Evolutionary conservation across 2,329 filamentous ascomycete genomes (phyloP).

Genomic region (Xylaria hypoxylon): DNA sequence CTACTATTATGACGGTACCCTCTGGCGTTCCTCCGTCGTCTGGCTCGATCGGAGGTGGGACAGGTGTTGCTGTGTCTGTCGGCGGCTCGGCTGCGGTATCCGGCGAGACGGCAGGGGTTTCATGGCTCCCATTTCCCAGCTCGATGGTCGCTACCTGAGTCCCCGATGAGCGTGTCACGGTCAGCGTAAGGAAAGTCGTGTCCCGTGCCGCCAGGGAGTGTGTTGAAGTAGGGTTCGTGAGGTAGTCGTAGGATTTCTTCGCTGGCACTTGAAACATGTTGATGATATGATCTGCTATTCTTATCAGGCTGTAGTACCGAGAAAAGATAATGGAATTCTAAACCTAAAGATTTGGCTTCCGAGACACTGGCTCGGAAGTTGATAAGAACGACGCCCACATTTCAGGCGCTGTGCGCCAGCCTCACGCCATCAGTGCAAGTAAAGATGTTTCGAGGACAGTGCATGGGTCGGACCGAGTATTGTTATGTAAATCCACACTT

Average conservation of each 20-base stretch:
- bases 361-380: neutral
- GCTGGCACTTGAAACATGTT: slow-evolving; percentile 15
- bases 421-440: neutral
- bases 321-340: neutral
- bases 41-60: neutral
- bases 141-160: slow-evolving; percentile 27
- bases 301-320: neutral
- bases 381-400: neutral
- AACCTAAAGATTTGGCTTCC: neutral
- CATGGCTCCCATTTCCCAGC: slow-evolving; percentile 28
- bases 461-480: neutral
- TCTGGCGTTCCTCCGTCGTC: slow-evolving; percentile 14
- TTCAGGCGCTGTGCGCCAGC: neutral
- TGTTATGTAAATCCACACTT: neutral
- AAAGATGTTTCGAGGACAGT: neutral
- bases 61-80: neutral
- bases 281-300: neutral
- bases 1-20: slow-evolving; percentile 30
- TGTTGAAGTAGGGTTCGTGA: neutral
- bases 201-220: neutral
- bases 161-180: slow-evolving; percentile 21
- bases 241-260: neutral
- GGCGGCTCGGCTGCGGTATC: neutral
- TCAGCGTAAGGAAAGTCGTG: slow-evolving; percentile 25
- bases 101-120: neutral